Percentiles rank a stretch among this genome's conserved stretches.
phyloP scores from a whole-genome alignment of 129 eudicot species.

The Tagetes erecta region DNA sequence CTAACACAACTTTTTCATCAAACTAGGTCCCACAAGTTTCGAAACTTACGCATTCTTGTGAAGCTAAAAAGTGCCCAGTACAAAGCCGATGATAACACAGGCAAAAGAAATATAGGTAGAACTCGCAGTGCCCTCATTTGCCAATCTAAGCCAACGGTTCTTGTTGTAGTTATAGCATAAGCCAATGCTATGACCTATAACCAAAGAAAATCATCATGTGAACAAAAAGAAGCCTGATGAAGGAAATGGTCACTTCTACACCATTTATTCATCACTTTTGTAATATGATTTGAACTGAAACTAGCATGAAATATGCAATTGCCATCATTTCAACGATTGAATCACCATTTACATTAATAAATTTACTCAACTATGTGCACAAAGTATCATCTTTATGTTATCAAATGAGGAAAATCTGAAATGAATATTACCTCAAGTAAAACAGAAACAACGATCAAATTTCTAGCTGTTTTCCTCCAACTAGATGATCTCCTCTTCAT shows the following conservation, averaged over 20 bases:
- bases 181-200: slow-evolving; percentile 66
- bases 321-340: background rate
- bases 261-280: background rate
- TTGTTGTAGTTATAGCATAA: slow-evolving; percentile 80
- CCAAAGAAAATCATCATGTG: background rate
- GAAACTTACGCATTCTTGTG: slow-evolving; percentile 65
- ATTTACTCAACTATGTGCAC: too few relatives aligned
- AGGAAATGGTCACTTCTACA: background rate
- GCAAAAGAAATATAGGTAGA: slow-evolving; percentile 83
- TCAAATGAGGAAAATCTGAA: too few relatives aligned
- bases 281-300: background rate
- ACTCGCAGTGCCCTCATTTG: slow-evolving; percentile 81
- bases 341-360: background rate
- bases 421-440: slow-evolving; percentile 76
- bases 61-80: slow-evolving; percentile 56
- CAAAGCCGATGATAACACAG: slow-evolving; percentile 50
- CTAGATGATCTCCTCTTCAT: slow-evolving; percentile 61
- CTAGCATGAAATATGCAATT: background rate
- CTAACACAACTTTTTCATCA: background rate
- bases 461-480: slow-evolving; percentile 56
- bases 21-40: background rate
- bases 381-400: too few relatives aligned
- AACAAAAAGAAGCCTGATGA: background rate
- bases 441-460: slow-evolving; percentile 61
- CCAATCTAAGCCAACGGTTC: slow-evolving; percentile 71